phyloP scores from a whole-genome alignment of 1,139 yeast genomes.

The Debaryomyces robertsiae region DNA sequence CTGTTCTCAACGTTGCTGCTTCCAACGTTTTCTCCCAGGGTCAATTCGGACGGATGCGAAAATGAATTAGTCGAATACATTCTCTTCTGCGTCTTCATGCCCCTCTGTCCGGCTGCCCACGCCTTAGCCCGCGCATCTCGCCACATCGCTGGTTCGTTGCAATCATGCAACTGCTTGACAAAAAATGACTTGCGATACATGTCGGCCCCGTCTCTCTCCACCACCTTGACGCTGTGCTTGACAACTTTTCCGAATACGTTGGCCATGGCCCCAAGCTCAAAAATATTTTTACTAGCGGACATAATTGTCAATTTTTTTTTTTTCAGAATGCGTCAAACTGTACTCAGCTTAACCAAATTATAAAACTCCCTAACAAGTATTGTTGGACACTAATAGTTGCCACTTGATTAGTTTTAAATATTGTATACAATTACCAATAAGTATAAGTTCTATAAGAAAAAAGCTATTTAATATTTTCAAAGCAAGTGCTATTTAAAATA shows the following conservation, averaged over 20 bases:
- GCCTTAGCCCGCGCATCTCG: slow-evolving; percentile 15
- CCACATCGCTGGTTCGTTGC: slow-evolving; percentile 14
- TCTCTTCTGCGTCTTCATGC: slow-evolving; percentile 13
- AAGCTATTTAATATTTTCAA: no score
- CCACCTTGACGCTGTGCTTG: slow-evolving; percentile 6
- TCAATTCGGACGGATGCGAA: slow-evolving; percentile 15
- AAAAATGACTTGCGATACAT: slow-evolving; percentile 11
- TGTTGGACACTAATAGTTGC: no score
- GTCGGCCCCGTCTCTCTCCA: slow-evolving; percentile 10
- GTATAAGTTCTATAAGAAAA: no score
- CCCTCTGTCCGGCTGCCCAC: slow-evolving; percentile 13
- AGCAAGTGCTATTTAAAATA: no score
- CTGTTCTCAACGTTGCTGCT: slow-evolving; percentile 10
- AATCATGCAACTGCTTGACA: slow-evolving; percentile 4
- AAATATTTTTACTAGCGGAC: slow-evolving; percentile 14
- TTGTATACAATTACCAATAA: no score
- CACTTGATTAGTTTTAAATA: no score
- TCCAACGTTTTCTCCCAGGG: slow-evolving; percentile 8
- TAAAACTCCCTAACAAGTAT: no score
- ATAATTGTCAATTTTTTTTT: slow-evolving; percentile 6
- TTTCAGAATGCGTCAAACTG: no score
- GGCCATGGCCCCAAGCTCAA: slow-evolving; percentile 15
- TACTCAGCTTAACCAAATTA: no score
- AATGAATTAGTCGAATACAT: slow-evolving; percentile 25
- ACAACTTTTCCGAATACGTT: slow-evolving; percentile 9